Conservation (phyloP, 2,329 filamentous ascomycete genomes). For the Fusarium pininemorale region DNA sequence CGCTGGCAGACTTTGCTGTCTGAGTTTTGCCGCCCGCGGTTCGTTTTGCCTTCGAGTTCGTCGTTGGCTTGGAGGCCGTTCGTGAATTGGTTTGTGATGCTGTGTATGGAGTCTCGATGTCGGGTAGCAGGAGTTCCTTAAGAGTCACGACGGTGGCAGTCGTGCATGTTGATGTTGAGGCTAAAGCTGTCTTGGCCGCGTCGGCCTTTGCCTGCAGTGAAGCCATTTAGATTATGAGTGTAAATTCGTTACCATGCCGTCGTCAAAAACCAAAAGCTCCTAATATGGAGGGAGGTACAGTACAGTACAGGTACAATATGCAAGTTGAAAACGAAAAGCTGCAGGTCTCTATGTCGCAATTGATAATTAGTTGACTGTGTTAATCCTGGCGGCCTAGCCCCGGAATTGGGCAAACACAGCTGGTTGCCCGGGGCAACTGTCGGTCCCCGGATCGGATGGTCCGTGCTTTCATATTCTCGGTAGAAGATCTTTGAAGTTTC, state of each 20-base stretch:
- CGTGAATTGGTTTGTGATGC: conserved; percentile 42
- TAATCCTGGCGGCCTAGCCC: conserved; percentile 1
- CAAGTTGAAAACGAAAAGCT: conserved; percentile 36
- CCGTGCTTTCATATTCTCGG: conserved; percentile 35
- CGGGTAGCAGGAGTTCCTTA: conserved; percentile 56
- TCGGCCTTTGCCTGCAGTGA: conserved; percentile 55
- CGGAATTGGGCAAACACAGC: conserved; percentile 45
- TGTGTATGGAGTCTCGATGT: conserved; percentile 42
- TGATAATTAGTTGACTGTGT: conserved; percentile 13
- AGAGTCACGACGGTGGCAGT: conserved; percentile 57
- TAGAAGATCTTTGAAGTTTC: conserved; percentile 26
- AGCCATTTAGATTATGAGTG: conserved; percentile 52
- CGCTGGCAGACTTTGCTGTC: conserved; percentile 31
- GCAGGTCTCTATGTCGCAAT: conserved; percentile 28
- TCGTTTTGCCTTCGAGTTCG: conserved; percentile 39
- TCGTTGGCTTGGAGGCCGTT: conserved; percentile 40
- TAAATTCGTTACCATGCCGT: conserved; percentile 47
- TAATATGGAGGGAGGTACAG: conserved; percentile 39
- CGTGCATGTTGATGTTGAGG: conserved; percentile 64
- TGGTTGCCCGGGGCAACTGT: conserved; percentile 52
- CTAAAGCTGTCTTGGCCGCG: conserved; percentile 63
- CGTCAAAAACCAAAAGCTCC: conserved; percentile 36
- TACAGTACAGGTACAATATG: conserved; percentile 35
- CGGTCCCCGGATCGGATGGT: conserved; percentile 22
- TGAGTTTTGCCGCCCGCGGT: conserved; percentile 9